Evolutionary conservation across 257 asterid species (phyloP), one percentile per base, ranked within the genome.

Genomic region (Rubia yunnanensis): DNA sequence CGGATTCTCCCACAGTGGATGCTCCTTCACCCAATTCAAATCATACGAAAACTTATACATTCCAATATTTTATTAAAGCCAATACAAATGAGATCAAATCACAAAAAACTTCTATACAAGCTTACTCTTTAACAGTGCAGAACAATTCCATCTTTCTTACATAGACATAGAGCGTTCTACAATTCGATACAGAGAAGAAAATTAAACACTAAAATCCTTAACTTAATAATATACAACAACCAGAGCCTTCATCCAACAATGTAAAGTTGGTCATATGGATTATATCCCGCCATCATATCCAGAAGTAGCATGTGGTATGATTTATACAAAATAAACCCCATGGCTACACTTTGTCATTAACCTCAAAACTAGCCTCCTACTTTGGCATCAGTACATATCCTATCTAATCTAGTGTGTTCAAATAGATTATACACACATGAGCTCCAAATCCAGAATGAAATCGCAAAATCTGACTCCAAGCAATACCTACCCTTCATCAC

Each of bases 1-100:
- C 69, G 99, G 99, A 79, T 94, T 94, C 72, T 88, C 99, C 99
- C 99, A 94, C 17, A 94, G 85, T 56, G 92, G 78, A 53, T 88
- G 53, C 84, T 94, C 99, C 78, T 86, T 94, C 64, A 90, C 98
- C 99, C 88, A 72, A 77, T 60, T 54, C 65, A 26, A 73, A 6
- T 1, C n/a, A 71, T 70, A 48, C 53, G 70, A 57, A 58, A 53
- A 52, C 22, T 32, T 60, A 23, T 20, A 66, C 0, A 22, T 50
- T 36, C 26, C n/a, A 31, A 48, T 23, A 71, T 32, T 26, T 14
- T 32, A 57, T 0, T 18, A 59, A 28, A 27, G 22, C 24, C 54
- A 57, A 22, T 58, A 57, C 30, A 48, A 34, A 65, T 32, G 35
- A 26, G 59, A 64, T 23, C 18, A 64, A 75, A 24, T 30, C 34